phyloP scores from a whole-genome alignment of 495 filamentous ascomycete genomes.

The Penicillium tannophilum region DNA sequence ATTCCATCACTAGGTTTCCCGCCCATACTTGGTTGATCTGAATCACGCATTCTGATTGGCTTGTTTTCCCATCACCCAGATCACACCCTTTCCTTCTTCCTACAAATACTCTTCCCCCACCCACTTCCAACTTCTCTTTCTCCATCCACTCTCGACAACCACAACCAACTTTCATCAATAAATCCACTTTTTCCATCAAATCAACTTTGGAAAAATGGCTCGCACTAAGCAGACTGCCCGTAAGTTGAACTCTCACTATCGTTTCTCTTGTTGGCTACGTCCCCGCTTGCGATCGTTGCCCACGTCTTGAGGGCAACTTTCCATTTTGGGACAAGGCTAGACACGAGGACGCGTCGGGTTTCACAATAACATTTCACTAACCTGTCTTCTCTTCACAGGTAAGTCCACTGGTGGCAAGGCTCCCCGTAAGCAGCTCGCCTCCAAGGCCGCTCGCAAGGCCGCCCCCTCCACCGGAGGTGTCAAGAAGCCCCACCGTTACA shows the following conservation, averaged over 20 bases:
- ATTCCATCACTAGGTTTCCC: constrained; percentile 31
- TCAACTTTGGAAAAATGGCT: constrained; percentile 68
- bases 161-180: constrained; percentile 50
- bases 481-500: constrained; percentile 99
- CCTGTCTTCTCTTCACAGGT: constrained; percentile 46
- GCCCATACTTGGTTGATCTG: constrained; percentile 37
- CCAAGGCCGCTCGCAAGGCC: constrained; percentile 80
- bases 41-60: constrained; percentile 25
- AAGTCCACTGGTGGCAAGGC: constrained; percentile 99
- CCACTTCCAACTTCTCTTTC: constrained; percentile 48
- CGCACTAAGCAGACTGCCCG: constrained; percentile 99
- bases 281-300: not conserved
- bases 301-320: constrained; percentile 1
- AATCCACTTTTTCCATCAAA: constrained; percentile 43
- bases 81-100: constrained; percentile 43
- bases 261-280: not conserved
- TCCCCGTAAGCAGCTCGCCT: constrained; percentile 95
- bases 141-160: constrained; percentile 36
- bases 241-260: constrained; percentile 51
- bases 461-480: constrained; percentile 82
- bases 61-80: constrained; percentile 31
- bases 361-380: constrained; percentile 40
- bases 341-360: constrained; percentile 23
- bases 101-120: constrained; percentile 56
- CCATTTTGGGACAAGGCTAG: constrained; percentile 1